phyloP scores from a whole-genome alignment of 305 asterid genomes.

The Fraxinus paxiana region DNA sequence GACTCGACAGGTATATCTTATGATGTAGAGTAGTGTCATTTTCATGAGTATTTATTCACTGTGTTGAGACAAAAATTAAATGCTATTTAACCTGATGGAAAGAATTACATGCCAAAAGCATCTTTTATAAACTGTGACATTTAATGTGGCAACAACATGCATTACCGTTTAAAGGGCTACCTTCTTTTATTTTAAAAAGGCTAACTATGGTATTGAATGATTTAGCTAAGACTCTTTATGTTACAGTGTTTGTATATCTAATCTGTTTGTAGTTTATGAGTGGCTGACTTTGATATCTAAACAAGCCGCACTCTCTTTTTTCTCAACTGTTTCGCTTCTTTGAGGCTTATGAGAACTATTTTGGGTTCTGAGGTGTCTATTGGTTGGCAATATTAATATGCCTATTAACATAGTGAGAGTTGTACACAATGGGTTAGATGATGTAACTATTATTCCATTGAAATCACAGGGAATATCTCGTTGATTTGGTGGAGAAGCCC shows the following conservation, averaged over 20 bases:
- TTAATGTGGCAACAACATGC: neutral
- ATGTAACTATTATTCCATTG: slow-evolving; percentile 22
- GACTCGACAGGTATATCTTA: slow-evolving; percentile 64
- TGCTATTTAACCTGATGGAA: slow-evolving; percentile 12
- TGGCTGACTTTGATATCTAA: slow-evolving; percentile 14
- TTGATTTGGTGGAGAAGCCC: slow-evolving; percentile 85
- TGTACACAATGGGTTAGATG: slow-evolving; percentile 1
- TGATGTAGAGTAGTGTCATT: slow-evolving; percentile 12
- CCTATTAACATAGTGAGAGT: neutral
- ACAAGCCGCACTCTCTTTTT: slow-evolving; percentile 3
- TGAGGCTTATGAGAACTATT: slow-evolving; percentile 14
- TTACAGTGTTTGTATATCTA: neutral
- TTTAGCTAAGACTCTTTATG: neutral
- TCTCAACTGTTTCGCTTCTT: neutral
- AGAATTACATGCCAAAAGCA: neutral
- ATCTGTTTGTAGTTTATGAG: neutral
- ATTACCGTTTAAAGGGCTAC: neutral
- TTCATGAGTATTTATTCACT: neutral
- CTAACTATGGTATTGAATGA: neutral
- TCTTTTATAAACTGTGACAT: neutral
- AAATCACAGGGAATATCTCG: slow-evolving; percentile 72
- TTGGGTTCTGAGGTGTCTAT: neutral
- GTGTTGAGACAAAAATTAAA: slow-evolving; percentile 4
- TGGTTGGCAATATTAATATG: neutral
- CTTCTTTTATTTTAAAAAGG: neutral